Base-by-base conservation (phyloP, 768 basidiomycete genomes). In the Russula lepida region DNA sequence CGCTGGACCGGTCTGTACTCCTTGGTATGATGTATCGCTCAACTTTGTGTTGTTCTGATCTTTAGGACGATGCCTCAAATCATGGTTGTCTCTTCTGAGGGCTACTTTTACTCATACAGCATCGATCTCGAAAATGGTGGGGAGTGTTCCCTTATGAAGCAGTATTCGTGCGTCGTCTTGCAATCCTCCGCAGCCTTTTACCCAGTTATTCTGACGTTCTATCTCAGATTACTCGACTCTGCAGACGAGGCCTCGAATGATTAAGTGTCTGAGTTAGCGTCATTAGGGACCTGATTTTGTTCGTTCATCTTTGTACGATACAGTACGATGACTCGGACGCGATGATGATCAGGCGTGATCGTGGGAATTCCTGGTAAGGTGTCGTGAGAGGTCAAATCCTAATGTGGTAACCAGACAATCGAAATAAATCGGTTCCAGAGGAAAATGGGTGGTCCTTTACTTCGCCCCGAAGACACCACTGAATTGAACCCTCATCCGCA, bases 51-150 rank as follows among this genome's bases (percentile, higher is more conserved):
- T 5, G 21, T 2, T n/a, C n/a, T n/a, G 30, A 23, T 23, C 27
- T 43, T 17, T 69, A 94, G 92, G 19, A 93, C 92, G 7, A 89
- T 91, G 74, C 95, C 95, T 0, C 95, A 99, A 62, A 88, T 98
- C 12, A 95, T 97, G 92, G 94, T 99, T 25, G 84, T 98, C 59
- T 94, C 93, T 0, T 89, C 91, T 0, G 94, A 98, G 60, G 95
- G 95, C 1, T 89, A 92, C 67, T 95, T 97, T 72, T 98, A 99
- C 70, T 84, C 88, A 17, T 98, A 98, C 73, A 90, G 81, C 67
- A 95, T 99, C 69, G 95, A 99, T 74, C 74, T 98, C 62, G 95
- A 99, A 73, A 86, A 88, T 54, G 95, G 95, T 3, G 95, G 95
- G 3, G 95, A 99, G 73, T 98, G 95, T 68, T 82, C 88, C 21